A percentile compares a stretch with the other conserved stretches of the same genome.
Conservation (phyloP, 1,284 basidiomycete genomes). For the Entoloma clypeatum region DNA sequence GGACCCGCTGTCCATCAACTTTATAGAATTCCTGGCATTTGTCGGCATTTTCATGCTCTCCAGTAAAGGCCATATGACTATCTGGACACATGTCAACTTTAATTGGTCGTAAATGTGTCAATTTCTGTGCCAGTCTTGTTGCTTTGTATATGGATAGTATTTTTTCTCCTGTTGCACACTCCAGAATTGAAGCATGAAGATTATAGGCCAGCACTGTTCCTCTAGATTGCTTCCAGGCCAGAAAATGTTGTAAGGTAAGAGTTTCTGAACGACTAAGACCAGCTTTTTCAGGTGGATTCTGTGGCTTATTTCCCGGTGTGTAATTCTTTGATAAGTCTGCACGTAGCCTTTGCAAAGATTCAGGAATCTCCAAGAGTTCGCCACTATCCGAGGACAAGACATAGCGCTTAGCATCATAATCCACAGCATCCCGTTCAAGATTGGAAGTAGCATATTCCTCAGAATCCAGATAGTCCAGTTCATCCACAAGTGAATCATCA, state of each 20-base stretch:
- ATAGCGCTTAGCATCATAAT: too few species aligned
- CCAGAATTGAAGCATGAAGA: conserved; percentile 17
- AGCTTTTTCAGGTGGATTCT: too few species aligned
- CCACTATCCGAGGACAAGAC: too few species aligned
- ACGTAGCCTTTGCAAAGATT: too few species aligned
- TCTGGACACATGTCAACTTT: conserved; percentile 25
- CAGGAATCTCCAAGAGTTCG: too few species aligned
- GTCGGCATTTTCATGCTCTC: conserved; percentile 16
- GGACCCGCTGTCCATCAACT: conserved; percentile 4
- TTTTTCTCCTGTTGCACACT: conserved; percentile 11
- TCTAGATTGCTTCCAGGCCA: conserved; percentile 23
- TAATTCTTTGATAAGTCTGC: too few species aligned
- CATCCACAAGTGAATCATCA: too few species aligned
- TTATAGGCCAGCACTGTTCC: conserved; percentile 26
- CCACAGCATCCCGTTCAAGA: too few species aligned
- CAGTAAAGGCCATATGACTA: conserved; percentile 29
- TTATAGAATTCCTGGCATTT: conserved; percentile 19
- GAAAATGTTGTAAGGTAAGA: conserved; percentile 21
- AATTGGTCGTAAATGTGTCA: conserved; percentile 19
- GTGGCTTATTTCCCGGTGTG: too few species aligned
- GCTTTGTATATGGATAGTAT: conserved; percentile 20
- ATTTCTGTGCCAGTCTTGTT: conserved; percentile 16
- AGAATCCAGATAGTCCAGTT: too few species aligned
- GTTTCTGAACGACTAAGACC: too few species aligned
- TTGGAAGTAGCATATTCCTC: too few species aligned